Percentiles rank a stretch among this genome's conserved stretches.
Conservation (phyloP, 2,329 filamentous ascomycete genomes). For the Sclerotinia glacialis region DNA sequence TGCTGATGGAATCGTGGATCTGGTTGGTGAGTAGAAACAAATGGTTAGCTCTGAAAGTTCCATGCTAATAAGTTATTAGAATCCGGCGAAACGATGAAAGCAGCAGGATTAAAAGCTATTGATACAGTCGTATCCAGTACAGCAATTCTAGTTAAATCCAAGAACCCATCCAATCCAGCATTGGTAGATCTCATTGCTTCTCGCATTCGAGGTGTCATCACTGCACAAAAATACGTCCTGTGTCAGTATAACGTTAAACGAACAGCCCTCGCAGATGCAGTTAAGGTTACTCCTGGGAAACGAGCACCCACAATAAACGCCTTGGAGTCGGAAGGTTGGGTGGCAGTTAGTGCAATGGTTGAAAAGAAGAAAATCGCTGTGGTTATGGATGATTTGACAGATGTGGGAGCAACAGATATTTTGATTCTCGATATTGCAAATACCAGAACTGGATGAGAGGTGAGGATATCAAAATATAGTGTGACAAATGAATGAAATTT, state of each 20-base stretch:
- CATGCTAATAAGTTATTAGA: conserved; percentile 52
- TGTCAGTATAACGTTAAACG: conserved; percentile 95
- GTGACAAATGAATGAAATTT: neutral
- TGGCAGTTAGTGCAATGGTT: conserved; percentile 34
- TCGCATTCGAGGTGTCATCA: conserved; percentile 90
- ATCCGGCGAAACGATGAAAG: conserved; percentile 97
- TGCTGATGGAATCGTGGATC: conserved; percentile 94
- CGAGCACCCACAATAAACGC: conserved; percentile 89
- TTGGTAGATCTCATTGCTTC: conserved; percentile 81
- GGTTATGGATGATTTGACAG: conserved; percentile 40
- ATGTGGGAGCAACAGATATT: conserved; percentile 39
- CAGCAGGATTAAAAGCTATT: conserved; percentile 88
- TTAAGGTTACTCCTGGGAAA: conserved; percentile 84
- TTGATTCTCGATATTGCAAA: conserved; percentile 40
- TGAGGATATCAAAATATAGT: neutral
- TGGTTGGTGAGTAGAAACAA: conserved; percentile 69
- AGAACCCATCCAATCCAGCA: conserved; percentile 72
- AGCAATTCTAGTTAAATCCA: conserved; percentile 89
- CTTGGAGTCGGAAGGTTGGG: conserved; percentile 48
- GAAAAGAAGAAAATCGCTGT: conserved; percentile 41
- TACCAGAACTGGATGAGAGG: conserved; percentile 33
- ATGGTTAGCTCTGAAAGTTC: neutral
- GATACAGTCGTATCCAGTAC: conserved; percentile 87
- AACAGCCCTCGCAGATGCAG: conserved; percentile 61
- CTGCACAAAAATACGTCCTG: conserved; percentile 87